A percentile compares a stretch with the other conserved stretches of the same genome.
Conservation (phyloP, 768 basidiomycete species). For the Saitozyma sp. region DNA sequence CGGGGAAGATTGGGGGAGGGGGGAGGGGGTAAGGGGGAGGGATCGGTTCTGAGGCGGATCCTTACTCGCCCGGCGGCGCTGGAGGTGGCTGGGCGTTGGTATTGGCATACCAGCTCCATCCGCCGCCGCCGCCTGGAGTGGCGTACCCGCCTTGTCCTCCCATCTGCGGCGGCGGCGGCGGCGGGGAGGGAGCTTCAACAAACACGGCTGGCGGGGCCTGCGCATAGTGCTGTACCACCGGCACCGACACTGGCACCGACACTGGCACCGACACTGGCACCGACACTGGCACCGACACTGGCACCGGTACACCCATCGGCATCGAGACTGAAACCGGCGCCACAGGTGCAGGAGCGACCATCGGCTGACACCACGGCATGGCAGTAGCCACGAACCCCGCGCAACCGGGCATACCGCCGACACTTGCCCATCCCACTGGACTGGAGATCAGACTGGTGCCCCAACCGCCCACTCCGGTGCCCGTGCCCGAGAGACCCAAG, state of each 20-base stretch:
- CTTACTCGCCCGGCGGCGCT: too few relatives aligned
- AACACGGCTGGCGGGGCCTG: background rate
- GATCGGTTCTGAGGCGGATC: too few relatives aligned
- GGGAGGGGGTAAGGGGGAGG: too few relatives aligned
- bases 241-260: conserved; percentile 11
- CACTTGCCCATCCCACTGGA: background rate
- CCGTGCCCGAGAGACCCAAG: conserved; percentile 28
- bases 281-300: conserved; percentile 13
- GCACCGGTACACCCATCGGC: conserved; percentile 4
- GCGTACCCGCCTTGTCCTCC: conserved; percentile 43
- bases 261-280: conserved; percentile 17
- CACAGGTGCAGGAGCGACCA: background rate
- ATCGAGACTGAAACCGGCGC: too few relatives aligned
- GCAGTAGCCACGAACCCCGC: conserved; percentile 20
- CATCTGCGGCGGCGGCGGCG: conserved; percentile 27
- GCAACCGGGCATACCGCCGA: conserved; percentile 34
- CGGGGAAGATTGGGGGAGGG: too few relatives aligned
- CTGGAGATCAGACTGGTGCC: too few relatives aligned
- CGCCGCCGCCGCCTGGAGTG: conserved; percentile 26
- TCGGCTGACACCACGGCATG: conserved; percentile 36
- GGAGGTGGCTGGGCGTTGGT: conserved; percentile 13
- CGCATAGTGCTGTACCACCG: conserved; percentile 7
- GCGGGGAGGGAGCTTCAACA: background rate
- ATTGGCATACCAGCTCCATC: conserved; percentile 47
- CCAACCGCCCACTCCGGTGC: conserved; percentile 3